Evolutionary conservation across 2,329 filamentous ascomycete species (phyloP).

Genomic region (Orbilia ellipsospora): DNA sequence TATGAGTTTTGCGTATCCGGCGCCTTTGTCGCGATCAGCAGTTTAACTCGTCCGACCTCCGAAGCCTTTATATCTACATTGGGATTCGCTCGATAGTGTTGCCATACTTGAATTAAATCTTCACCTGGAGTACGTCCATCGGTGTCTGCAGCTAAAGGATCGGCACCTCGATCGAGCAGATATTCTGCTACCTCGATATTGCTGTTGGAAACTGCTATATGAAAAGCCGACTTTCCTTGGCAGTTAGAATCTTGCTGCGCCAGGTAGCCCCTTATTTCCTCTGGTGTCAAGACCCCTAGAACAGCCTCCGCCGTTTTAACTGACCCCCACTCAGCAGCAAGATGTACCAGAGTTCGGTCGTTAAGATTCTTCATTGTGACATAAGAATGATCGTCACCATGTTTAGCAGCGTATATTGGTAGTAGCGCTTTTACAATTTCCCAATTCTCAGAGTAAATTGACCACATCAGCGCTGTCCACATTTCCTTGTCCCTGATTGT

Average conservation of each 20-base stretch:
- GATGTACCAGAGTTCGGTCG: conserved; percentile 2
- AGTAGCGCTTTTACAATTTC: neutral
- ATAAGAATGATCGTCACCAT: neutral
- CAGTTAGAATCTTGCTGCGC: neutral
- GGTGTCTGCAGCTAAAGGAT: neutral
- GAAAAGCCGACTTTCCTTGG: neutral
- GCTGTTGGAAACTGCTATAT: neutral
- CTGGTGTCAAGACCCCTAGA: neutral
- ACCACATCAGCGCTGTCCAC: neutral
- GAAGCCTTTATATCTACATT: neutral
- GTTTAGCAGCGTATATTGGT: neutral
- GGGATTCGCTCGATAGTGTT: neutral
- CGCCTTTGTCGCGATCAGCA: neutral
- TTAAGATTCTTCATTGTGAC: neutral
- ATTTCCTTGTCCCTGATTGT: neutral
- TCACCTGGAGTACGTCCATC: neutral
- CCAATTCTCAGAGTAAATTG: conserved; percentile 1
- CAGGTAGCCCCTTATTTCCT: neutral
- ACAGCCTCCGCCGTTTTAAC: neutral
- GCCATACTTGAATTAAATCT: neutral
- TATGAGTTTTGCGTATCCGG: neutral
- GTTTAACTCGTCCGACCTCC: neutral
- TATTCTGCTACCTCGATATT: neutral
- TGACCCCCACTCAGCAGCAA: neutral
- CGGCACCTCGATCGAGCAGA: neutral